Evolutionary conservation across 129 eudicot genomes (phyloP), one percentile per base, ranked within the genome.

Genomic region (Flaveria sonorensis): DNA sequence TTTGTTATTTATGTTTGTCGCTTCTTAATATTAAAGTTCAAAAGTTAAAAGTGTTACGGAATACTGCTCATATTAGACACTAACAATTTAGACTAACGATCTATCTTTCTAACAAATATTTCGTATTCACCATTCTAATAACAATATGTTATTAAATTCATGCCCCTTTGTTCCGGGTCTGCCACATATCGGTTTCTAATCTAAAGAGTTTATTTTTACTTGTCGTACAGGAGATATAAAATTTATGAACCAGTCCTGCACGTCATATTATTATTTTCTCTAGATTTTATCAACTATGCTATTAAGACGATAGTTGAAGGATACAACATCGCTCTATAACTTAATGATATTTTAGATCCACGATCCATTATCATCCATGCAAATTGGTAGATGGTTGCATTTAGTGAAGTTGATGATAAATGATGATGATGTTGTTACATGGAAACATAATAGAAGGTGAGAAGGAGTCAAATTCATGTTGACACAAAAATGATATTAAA

Each of bases 361-460:
- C 67, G 13, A 10, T 23, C 12, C 30, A 11, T 24, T 23, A 62
- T 62, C 20, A 62, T 28, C 2, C 11, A 62, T 26, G 67, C n/a
- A 24, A 28, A 62, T 28, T 62, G 68, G 68, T 62, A 30, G 42
- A 62, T 8, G 45, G 45, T 62, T 15, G 45, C 68, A 62, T 62
- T 62, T 62, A 62, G 6, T 62, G 9, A 24, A 10, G 39, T 8
- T 21, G 64, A 20, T 24, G 67, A 61, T 7, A 7, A 7, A 24
- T 24, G 45, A 62, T 62, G 45, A 26, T 62, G 45, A 26, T 32
- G 19, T 26, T 62, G 45, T 62, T 62, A 28, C 11, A 43, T 28
- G 18, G 45, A 62, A 62, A 26, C 68, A 62, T 28, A 28, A 28
- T 30, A 62, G 28, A 28, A 30, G 43, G 8, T 60, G 39, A 23